Conservation (phyloP, 139 green algal species). For the Nannochloris sp. region DNA sequence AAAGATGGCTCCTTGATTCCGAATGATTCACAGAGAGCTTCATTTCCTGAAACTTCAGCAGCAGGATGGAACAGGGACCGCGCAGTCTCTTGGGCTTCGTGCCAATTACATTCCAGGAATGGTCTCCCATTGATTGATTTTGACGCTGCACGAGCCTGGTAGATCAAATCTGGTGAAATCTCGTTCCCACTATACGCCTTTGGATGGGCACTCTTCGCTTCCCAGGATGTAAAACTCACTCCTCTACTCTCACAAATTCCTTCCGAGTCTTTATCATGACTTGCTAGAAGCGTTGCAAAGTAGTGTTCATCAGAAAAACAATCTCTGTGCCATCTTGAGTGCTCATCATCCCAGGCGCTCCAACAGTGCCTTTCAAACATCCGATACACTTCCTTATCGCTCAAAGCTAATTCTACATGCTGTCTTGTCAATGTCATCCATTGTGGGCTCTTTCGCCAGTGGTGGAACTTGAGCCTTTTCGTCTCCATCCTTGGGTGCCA, state of each 20-base stretch:
- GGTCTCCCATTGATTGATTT: not conserved
- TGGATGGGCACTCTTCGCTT: slow-evolving; percentile 6
- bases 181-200: not conserved
- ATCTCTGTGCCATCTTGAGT: slow-evolving; percentile 13
- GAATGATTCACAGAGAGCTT: not conserved
- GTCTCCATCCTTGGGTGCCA: slow-evolving; percentile 13
- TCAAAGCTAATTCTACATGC: slow-evolving; percentile 21
- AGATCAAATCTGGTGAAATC: slow-evolving; percentile 1
- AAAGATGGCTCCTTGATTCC: not conserved
- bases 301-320: slow-evolving; percentile 32
- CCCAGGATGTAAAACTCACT: slow-evolving; percentile 7
- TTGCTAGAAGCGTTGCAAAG: slow-evolving; percentile 22
- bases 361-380: slow-evolving; percentile 24
- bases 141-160: not conserved
- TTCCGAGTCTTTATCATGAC: not conserved
- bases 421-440: slow-evolving; percentile 17
- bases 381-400: slow-evolving; percentile 17
- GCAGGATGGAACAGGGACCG: not conserved
- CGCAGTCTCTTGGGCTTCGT: not conserved
- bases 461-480: not conserved
- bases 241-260: slow-evolving; percentile 6
- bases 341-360: slow-evolving; percentile 9
- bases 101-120: not conserved
- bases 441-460: slow-evolving; percentile 26
- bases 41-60: not conserved